Evolutionary conservation across 2,329 filamentous ascomycete species (phyloP).

Genomic region (Aspergillus pseudoglaucus): DNA sequence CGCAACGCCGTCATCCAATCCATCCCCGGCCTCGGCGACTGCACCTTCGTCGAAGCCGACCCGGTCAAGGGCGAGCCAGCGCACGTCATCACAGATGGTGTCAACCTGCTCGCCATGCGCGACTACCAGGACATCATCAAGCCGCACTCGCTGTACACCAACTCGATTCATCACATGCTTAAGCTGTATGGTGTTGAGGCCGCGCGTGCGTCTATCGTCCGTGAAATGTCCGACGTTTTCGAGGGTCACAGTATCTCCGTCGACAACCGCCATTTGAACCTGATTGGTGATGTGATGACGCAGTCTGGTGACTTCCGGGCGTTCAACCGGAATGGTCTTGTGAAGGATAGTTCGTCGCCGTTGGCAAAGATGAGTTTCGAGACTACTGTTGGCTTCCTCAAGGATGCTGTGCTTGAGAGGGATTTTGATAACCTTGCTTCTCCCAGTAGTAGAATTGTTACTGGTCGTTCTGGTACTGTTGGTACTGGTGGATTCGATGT

Average conservation of each 20-base stretch:
- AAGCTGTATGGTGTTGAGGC: constrained; percentile 88
- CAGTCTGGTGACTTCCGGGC: constrained; percentile 79
- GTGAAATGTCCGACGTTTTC: constrained; percentile 81
- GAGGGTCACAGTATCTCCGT: constrained; percentile 84
- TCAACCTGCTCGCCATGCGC: constrained; percentile 88
- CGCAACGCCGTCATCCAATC: constrained; percentile 78
- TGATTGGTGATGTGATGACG: constrained; percentile 99
- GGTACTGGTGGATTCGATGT: constrained; percentile 93
- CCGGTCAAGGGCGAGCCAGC: constrained; percentile 44
- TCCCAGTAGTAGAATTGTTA: constrained; percentile 81
- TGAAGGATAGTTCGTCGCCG: constrained; percentile 72
- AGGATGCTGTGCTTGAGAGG: constrained; percentile 81
- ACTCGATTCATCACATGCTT: constrained; percentile 84
- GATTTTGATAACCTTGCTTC: constrained; percentile 84
- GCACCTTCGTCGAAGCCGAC: constrained; percentile 60
- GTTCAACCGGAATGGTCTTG: constrained; percentile 84
- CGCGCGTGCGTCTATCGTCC: constrained; percentile 76
- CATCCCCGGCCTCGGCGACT: constrained; percentile 68
- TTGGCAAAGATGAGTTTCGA: constrained; percentile 99
- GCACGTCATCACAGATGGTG: constrained; percentile 69
- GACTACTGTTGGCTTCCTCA: constrained; percentile 89
- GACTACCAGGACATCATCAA: constrained; percentile 79
- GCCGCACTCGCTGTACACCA: constrained; percentile 79
- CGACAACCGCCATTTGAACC: constrained; percentile 83
- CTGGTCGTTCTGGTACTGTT: constrained; percentile 72